Base-by-base conservation (phyloP, 306 rosid genomes). In the Lotus japonicus region DNA sequence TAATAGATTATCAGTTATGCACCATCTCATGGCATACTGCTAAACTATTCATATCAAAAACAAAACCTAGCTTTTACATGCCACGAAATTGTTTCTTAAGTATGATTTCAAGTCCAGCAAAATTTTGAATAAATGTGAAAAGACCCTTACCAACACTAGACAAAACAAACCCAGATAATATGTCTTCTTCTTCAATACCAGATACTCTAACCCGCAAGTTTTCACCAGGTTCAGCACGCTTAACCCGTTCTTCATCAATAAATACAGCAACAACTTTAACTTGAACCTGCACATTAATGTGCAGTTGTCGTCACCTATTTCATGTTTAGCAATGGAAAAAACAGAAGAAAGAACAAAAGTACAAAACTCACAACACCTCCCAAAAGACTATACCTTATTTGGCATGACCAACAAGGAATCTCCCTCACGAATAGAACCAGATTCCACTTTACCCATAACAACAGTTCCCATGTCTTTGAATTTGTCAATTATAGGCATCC, bases 381-480 rank as follows among this genome's bases (percentile, higher is more conserved):
- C 44, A 14, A 57, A 42, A 26, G 43, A 18, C 7, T 26, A 21
- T 21, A 95, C 99, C 99, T 91, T 95, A 76, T 95, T 95, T 76
- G 99, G 99, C 97, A 95, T 95, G 58, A 95, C 54, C 80, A 83
- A 46, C 79, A 95, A 36, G 39, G 95, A 78, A 70, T 90, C 97
- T 6, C 99, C 99, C 79, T 91, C 96, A 5, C 80, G 71, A 54
- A 88, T 73, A 4, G 79, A 76, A 45, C 99, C 99, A 79, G 92
- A 95, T 84, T 95, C 99, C 65, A 91, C 91, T 83, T 95, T 95
- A 9, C 99, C 99, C 99, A 95, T 90, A 62, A 89, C 85, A 59
- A 86, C 90, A 53, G 97, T 91, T 78, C 97, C 99, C 99, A 88
- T 88, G 80, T 91, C 99, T 78, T 87, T 95, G 77, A 95, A 95